These are phyloP conservation scores for Bipolaris sorokiniana DNA, from an alignment of 2,329 filamentous ascomycete species.

Conservation along the genomic window DNA sequence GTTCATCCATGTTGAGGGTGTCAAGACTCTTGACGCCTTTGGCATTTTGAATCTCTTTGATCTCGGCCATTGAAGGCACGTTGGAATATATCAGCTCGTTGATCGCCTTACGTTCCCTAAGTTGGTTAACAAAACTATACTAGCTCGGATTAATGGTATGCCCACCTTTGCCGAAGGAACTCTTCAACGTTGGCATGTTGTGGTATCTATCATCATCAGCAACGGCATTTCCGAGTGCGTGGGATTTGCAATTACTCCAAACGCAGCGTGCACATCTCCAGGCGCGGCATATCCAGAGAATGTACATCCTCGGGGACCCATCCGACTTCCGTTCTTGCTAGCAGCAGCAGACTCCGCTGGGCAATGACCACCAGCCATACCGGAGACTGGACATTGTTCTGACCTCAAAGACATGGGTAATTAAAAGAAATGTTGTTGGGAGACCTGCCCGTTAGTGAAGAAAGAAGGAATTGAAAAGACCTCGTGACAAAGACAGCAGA, in stretches of 20 bases:
- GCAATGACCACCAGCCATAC: constrained; percentile 21
- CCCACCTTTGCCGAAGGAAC: constrained; percentile 33
- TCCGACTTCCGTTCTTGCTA: constrained; percentile 21
- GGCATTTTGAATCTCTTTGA: constrained; percentile 32
- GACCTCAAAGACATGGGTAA: constrained; percentile 11
- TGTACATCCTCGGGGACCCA: constrained; percentile 33
- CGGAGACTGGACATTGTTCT: constrained; percentile 30
- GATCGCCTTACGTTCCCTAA: constrained; percentile 35
- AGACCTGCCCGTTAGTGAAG: constrained; percentile 6
- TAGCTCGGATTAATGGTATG: not conserved
- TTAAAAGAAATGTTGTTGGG: constrained; percentile 5
- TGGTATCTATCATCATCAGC: constrained; percentile 25
- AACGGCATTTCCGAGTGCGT: not conserved
- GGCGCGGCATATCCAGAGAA: constrained; percentile 34
- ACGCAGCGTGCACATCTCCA: constrained; percentile 32
- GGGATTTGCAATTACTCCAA: constrained; percentile 20
- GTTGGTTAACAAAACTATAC: constrained; percentile 3
- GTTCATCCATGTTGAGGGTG: constrained; percentile 55
- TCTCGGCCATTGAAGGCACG: constrained; percentile 34
- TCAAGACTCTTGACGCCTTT: constrained; percentile 56
- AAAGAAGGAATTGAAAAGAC: not conserved
- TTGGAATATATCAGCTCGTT: constrained; percentile 37
- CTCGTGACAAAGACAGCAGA: not conserved
- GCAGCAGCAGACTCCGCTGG: constrained; percentile 20
- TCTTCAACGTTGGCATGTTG: constrained; percentile 25